phyloP scores from a whole-genome alignment of 78 protist genomes.

The Ministeria vibrans region DNA sequence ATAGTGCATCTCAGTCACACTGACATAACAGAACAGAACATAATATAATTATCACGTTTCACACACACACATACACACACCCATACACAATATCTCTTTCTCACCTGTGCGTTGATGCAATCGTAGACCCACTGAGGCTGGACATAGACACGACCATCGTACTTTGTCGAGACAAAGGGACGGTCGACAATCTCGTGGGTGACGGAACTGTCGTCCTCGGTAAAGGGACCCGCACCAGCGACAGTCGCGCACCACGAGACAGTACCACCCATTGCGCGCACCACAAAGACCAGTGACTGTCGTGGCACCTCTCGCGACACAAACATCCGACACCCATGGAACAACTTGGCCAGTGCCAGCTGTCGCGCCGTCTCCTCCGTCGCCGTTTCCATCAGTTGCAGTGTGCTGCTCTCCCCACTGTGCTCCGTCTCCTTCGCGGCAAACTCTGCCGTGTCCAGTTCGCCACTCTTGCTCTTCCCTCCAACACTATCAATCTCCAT shows the following conservation, averaged over 20 bases:
- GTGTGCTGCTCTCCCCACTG: not conserved
- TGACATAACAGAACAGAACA: not conserved
- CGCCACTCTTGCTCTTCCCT: no score
- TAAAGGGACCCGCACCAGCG: not conserved
- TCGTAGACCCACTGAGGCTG: constrained; percentile 98
- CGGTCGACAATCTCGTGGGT: constrained; percentile 67
- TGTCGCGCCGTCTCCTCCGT: no score
- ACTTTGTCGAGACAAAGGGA: not conserved
- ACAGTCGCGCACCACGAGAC: constrained; percentile 34
- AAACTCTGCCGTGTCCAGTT: not conserved
- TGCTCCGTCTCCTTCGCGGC: not conserved
- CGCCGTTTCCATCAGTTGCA: not conserved
- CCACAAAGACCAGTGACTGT: constrained; percentile 48
- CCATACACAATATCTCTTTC: not conserved
- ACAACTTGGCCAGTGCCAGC: no score
- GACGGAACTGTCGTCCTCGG: constrained; percentile 23
- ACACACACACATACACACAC: not conserved
- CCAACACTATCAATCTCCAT: not conserved
- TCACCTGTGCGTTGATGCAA: constrained; percentile 57
- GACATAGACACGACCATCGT: constrained; percentile 51
- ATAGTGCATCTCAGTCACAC: not conserved
- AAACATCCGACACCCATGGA: constrained; percentile 35
- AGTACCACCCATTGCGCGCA: constrained; percentile 66
- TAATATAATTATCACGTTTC: not conserved
- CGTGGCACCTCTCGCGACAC: constrained; percentile 63